Conservation (phyloP, 2,329 filamentous ascomycete species). For the Phialophora tarda region DNA sequence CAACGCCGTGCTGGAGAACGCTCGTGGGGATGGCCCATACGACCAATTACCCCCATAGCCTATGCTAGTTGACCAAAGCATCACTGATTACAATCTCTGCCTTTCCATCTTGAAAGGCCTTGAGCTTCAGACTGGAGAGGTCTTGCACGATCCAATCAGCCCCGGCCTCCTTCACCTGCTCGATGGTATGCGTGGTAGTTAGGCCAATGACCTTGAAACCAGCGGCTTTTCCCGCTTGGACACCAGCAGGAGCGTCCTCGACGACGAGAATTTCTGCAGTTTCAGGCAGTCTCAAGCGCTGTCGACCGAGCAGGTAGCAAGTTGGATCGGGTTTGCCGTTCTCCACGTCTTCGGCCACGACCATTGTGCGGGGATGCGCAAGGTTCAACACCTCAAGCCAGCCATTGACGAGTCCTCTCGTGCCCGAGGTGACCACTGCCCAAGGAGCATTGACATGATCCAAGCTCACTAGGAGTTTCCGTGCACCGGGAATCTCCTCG, state of each 20-base stretch:
- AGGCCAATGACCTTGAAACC: slow-evolving; percentile 85
- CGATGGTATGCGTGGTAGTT: slow-evolving; percentile 78
- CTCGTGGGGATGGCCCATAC: neutral
- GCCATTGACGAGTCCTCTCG: slow-evolving; percentile 67
- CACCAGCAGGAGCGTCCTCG: slow-evolving; percentile 87
- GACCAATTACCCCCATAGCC: neutral
- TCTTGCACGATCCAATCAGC: slow-evolving; percentile 88
- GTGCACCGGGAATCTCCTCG: slow-evolving; percentile 82
- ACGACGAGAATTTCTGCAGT: slow-evolving; percentile 71
- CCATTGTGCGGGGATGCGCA: slow-evolving; percentile 67
- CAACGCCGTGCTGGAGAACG: slow-evolving; percentile 28
- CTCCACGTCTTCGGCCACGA: slow-evolving; percentile 76
- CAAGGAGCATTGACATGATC: slow-evolving; percentile 70
- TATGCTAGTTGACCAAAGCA: slow-evolving; percentile 28
- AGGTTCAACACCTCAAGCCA: slow-evolving; percentile 73
- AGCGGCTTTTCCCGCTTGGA: slow-evolving; percentile 80
- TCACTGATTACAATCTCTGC: slow-evolving; percentile 36
- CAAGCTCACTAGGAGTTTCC: slow-evolving; percentile 70
- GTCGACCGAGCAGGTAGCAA: slow-evolving; percentile 73
- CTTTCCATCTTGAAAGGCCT: slow-evolving; percentile 37
- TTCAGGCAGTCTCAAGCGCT: slow-evolving; percentile 60
- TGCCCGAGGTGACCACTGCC: slow-evolving; percentile 83
- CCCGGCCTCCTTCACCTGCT: slow-evolving; percentile 73
- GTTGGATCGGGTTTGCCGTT: slow-evolving; percentile 78
- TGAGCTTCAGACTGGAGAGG: slow-evolving; percentile 72